Evolutionary conservation across 495 filamentous ascomycete genomes (phyloP).

Genomic region (Symbiotaphrina buchneri): DNA sequence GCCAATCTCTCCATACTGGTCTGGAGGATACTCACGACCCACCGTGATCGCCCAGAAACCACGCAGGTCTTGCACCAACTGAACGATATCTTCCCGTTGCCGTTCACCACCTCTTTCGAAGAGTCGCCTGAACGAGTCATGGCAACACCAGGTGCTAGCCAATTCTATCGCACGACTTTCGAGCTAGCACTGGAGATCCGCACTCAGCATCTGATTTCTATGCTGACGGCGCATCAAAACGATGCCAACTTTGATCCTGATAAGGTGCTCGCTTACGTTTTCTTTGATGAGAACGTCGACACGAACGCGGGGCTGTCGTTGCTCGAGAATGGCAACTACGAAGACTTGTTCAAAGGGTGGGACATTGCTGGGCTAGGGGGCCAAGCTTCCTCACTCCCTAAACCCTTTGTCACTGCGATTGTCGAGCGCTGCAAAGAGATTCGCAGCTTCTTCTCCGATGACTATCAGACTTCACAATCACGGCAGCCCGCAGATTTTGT

Average conservation of each 20-base stretch:
- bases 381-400: constrained; percentile 4
- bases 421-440: constrained; percentile 11
- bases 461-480: constrained; percentile 4
- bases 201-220: constrained; percentile 15
- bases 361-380: constrained; percentile 3
- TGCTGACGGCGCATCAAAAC: constrained; percentile 6
- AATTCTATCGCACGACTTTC: constrained; percentile 12
- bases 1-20: constrained; percentile 20
- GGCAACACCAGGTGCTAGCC: constrained; percentile 8
- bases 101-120: constrained; percentile 11
- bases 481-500: constrained; percentile 8
- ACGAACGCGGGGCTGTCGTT: no score
- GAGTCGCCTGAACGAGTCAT: background rate
- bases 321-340: constrained; percentile 2
- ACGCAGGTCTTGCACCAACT: constrained; percentile 8
- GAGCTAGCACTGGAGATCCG: constrained; percentile 16
- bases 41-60: constrained; percentile 4
- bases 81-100: constrained; percentile 13
- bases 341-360: constrained; percentile 7
- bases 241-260: constrained; percentile 13
- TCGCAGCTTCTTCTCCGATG: constrained; percentile 7
- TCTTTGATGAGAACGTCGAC: no score
- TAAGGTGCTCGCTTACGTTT: constrained; percentile 8
- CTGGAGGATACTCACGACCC: constrained; percentile 9
- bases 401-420: background rate